Conservation (phyloP, 345 rosid genomes). For the Salix udensis region DNA sequence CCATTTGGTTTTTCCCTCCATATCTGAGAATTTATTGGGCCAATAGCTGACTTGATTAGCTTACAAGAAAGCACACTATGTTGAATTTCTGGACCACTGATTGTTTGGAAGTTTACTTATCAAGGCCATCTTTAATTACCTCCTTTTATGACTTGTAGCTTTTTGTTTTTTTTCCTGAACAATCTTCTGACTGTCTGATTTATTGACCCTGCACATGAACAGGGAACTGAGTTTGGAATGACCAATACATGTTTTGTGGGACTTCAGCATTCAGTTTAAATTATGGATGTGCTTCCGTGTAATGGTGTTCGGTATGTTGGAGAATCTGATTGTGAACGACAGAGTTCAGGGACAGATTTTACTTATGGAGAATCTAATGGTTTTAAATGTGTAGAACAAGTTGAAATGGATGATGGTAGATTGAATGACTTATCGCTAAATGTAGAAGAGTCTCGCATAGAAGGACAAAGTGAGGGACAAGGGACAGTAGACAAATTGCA, state of each 20-base stretch:
- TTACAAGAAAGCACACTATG: not conserved
- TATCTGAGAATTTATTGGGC: not conserved
- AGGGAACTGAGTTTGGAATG: conserved; percentile 21
- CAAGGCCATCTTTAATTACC: not conserved
- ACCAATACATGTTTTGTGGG: conserved; percentile 6
- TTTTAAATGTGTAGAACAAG: conserved; percentile 35
- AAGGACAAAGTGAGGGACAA: conserved; percentile 32
- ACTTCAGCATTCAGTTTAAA: conserved; percentile 21
- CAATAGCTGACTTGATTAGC: not conserved
- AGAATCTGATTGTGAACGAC: conserved; percentile 42
- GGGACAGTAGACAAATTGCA: conserved; percentile 29
- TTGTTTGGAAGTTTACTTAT: not conserved
- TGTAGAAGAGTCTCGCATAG: conserved; percentile 30
- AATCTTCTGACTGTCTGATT: conserved; percentile 14
- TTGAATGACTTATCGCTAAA: conserved; percentile 33
- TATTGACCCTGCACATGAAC: conserved; percentile 22
- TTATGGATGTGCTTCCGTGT: conserved; percentile 58
- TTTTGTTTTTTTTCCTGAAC: not conserved
- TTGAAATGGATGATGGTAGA: conserved; percentile 32
- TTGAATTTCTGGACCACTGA: not conserved
- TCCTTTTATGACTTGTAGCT: not conserved
- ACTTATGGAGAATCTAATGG: conserved; percentile 32
- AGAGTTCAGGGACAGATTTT: conserved; percentile 29
- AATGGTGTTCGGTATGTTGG: conserved; percentile 47
- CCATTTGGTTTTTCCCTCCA: not conserved